Conservation (phyloP, 2,329 filamentous ascomycete species). For the Aspergillus uvarum region DNA sequence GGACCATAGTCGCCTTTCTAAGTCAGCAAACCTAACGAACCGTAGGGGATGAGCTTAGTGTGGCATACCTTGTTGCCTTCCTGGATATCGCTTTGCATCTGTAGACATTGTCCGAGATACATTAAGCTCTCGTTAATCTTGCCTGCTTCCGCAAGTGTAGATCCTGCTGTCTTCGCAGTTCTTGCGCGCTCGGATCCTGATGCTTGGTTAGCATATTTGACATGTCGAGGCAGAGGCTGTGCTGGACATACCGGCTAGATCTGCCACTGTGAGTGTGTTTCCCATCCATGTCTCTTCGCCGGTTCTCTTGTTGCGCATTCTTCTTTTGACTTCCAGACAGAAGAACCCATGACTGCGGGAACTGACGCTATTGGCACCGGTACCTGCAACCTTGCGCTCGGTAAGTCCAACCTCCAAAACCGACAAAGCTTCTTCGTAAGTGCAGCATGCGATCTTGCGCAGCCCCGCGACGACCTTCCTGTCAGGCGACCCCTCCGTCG, state of each 20-base stretch:
- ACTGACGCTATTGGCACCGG: slow-evolving; percentile 87
- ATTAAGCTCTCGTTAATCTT: slow-evolving; percentile 99
- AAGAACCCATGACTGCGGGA: slow-evolving; percentile 96
- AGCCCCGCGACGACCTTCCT: slow-evolving; percentile 93
- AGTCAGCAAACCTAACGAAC: slow-evolving; percentile 13
- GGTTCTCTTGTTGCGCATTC: slow-evolving; percentile 51
- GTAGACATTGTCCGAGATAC: slow-evolving; percentile 95
- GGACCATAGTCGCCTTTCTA: slow-evolving; percentile 66
- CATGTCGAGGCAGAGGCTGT: background rate
- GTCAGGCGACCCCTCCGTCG: slow-evolving; percentile 81
- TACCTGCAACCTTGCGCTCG: slow-evolving; percentile 84
- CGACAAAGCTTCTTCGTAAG: slow-evolving; percentile 78
- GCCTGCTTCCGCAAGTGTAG: slow-evolving; percentile 88
- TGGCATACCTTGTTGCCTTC: slow-evolving; percentile 68
- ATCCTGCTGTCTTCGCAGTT: slow-evolving; percentile 89
- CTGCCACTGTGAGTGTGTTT: slow-evolving; percentile 81
- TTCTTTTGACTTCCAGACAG: slow-evolving; percentile 90
- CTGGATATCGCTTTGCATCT: slow-evolving; percentile 83
- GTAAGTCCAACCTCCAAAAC: slow-evolving; percentile 86
- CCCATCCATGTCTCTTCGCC: slow-evolving; percentile 67
- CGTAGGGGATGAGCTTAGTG: background rate
- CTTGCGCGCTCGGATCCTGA: slow-evolving; percentile 80
- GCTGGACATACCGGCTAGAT: slow-evolving; percentile 68
- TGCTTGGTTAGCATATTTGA: slow-evolving; percentile 14
- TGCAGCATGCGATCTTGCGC: slow-evolving; percentile 83